Evolutionary conservation across 805 yeast genomes (phyloP).

Genomic region (Saccharomycopsis vini): DNA sequence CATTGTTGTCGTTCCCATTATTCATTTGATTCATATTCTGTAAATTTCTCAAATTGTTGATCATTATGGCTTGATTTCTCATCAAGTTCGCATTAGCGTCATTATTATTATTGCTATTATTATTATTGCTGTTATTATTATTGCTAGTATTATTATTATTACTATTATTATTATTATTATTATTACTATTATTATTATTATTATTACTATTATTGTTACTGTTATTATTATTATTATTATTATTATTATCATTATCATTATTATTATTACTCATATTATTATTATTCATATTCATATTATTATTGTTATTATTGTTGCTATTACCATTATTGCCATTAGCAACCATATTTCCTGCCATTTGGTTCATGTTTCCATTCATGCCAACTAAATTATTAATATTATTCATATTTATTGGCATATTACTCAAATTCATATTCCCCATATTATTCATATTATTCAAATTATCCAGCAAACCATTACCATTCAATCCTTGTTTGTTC

Average conservation of each 20-base stretch:
- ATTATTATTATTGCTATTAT: background rate
- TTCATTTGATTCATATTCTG: background rate
- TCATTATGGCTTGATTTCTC: background rate
- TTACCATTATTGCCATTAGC: background rate
- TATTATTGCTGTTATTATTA: background rate
- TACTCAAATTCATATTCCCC: no score
- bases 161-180: background rate
- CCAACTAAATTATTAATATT: background rate
- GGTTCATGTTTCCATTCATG: background rate
- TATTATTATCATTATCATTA: background rate
- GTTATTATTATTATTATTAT: background rate
- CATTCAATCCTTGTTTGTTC: conserved; percentile 4
- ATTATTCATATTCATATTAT: background rate
- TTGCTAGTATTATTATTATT: no score
- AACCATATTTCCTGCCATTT: no score
- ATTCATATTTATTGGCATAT: no score
- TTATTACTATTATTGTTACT: background rate
- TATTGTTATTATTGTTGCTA: background rate
- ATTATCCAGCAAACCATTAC: background rate
- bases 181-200: background rate
- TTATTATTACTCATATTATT: background rate
- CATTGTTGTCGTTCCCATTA: background rate
- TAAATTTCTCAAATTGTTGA: background rate
- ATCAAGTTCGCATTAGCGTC: background rate
- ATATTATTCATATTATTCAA: background rate